Conservation (phyloP, 78 protist species). For the Dictyostelium capitatum region DNA sequence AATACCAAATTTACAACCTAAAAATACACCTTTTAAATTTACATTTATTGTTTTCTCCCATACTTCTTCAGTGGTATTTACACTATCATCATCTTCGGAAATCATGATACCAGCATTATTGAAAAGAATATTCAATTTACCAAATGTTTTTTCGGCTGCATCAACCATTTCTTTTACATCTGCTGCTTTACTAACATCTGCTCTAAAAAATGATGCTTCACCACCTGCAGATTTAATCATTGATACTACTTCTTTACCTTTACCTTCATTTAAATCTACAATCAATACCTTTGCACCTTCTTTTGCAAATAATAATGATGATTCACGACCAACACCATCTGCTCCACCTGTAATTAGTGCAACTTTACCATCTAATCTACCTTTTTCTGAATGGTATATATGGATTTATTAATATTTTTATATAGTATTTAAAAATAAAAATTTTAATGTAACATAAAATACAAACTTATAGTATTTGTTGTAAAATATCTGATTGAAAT, state of each 20-base stretch:
- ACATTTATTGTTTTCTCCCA: constrained; percentile 91
- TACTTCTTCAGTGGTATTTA: constrained; percentile 80
- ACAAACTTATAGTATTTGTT: background rate
- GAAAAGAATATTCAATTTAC: constrained; percentile 87
- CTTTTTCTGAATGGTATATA: no score
- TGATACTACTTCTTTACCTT: constrained; percentile 68
- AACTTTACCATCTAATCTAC: constrained; percentile 82
- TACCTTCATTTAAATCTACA: constrained; percentile 49
- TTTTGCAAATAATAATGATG: constrained; percentile 83
- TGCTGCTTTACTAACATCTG: constrained; percentile 81
- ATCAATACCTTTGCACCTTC: constrained; percentile 84
- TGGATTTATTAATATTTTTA: background rate
- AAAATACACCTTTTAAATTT: constrained; percentile 90
- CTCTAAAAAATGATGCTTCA: constrained; percentile 78
- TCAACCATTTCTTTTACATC: constrained; percentile 80
- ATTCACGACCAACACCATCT: constrained; percentile 88
- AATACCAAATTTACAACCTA: constrained; percentile 90
- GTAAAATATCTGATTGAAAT: constrained; percentile 2
- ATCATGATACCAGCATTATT: constrained; percentile 93
- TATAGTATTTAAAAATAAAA: background rate
- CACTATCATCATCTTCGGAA: constrained; percentile 80
- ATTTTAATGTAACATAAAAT: background rate
- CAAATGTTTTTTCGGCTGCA: constrained; percentile 80
- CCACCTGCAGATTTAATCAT: constrained; percentile 60
- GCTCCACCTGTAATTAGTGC: constrained; percentile 87